Evolutionary conservation across 306 rosid genomes (phyloP).

Genomic region (Sicyos baderoa): DNA sequence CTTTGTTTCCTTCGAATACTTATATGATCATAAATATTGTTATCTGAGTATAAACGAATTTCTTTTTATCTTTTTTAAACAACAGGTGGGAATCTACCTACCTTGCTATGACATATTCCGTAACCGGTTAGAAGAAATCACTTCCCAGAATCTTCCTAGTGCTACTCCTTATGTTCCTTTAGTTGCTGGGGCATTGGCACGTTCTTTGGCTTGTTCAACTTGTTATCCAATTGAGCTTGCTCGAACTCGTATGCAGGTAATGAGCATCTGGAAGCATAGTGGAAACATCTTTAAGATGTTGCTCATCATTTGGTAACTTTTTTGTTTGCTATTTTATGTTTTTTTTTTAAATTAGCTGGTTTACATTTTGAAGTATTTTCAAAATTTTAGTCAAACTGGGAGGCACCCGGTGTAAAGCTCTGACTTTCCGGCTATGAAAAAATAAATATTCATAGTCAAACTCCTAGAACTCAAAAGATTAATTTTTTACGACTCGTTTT

Average conservation of each 20-base stretch:
- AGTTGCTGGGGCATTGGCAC: conserved; percentile 80
- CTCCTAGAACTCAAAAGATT: background rate
- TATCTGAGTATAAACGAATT: no score
- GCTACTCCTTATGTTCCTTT: conserved; percentile 64
- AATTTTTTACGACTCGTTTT: background rate
- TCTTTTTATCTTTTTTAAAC: background rate
- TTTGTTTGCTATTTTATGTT: background rate
- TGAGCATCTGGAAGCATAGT: conserved; percentile 10
- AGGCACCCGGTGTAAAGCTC: no score
- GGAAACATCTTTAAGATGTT: conserved; percentile 9
- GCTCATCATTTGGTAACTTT: background rate
- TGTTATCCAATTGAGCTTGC: conserved; percentile 99
- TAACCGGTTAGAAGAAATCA: conserved; percentile 60
- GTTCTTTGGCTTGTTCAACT: conserved; percentile 84
- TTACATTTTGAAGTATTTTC: background rate
- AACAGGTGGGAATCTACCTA: conserved; percentile 95
- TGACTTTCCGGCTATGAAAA: no score
- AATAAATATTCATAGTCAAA: no score
- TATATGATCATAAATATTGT: background rate
- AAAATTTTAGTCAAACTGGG: background rate
- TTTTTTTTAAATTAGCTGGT: background rate
- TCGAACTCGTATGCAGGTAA: conserved; percentile 98
- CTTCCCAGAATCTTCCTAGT: conserved; percentile 42
- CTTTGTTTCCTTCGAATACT: background rate
- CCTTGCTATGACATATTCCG: conserved; percentile 89